Conservation (phyloP, 805 yeast species). For the Wickerhamomyces chaumierensis region DNA sequence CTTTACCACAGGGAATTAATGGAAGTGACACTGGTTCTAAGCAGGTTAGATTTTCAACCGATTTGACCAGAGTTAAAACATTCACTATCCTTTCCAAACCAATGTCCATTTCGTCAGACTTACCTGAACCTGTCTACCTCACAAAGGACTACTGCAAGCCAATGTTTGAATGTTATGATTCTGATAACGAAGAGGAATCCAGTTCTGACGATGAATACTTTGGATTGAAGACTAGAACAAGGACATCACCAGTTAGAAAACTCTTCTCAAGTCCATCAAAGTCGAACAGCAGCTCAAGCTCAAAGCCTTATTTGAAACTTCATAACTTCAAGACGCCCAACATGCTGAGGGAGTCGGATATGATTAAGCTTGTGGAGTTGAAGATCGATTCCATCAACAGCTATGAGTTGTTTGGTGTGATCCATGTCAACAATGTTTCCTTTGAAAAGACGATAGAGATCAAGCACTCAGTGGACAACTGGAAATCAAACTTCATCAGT, state of each 20-base stretch:
- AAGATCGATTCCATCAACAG: conserved; percentile 28
- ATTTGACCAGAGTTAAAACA: conserved; percentile 50
- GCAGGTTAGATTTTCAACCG: conserved; percentile 50
- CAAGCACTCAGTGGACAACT: conserved; percentile 39
- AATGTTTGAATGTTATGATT: no score
- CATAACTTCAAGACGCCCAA: background rate
- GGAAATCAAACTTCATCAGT: conserved; percentile 35
- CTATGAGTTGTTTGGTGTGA: conserved; percentile 28
- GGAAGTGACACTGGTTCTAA: conserved; percentile 26
- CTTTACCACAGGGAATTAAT: conserved; percentile 40
- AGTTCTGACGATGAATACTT: no score
- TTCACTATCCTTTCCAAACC: conserved; percentile 55
- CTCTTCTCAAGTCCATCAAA: no score
- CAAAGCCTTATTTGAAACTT: background rate
- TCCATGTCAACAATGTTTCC: conserved; percentile 26
- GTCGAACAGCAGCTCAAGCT: no score
- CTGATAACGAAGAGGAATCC: no score
- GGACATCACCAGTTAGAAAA: no score
- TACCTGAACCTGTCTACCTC: background rate
- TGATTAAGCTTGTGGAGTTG: conserved; percentile 25
- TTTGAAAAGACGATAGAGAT: conserved; percentile 30
- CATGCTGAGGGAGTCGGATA: conserved; percentile 1
- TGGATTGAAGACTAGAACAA: no score
- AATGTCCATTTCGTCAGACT: conserved; percentile 37
- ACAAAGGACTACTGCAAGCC: no score